These are phyloP conservation scores for Chrysoporthe deuterocubensis DNA, from an alignment of 2,329 filamentous ascomycete species.

Conservation along the genomic window DNA sequence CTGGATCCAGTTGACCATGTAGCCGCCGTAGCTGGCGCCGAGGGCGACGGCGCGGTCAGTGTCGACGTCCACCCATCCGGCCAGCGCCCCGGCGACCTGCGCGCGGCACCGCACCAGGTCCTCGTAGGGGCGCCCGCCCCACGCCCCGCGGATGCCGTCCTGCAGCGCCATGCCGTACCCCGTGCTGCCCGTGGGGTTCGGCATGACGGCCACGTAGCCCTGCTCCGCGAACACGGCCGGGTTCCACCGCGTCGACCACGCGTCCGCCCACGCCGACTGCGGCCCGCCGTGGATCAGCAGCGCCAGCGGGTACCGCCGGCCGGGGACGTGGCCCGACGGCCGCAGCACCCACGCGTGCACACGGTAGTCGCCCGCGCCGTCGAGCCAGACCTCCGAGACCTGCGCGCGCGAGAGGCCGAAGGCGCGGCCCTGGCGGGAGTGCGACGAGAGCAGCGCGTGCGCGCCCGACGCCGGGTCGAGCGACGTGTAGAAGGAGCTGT, in stretches of 20 bases:
- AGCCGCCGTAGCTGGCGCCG: slow-evolving; percentile 76
- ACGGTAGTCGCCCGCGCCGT: slow-evolving; percentile 64
- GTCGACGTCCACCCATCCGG: slow-evolving; percentile 70
- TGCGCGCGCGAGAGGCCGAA: slow-evolving; percentile 69
- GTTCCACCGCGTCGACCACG: slow-evolving; percentile 86
- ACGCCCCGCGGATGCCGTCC: slow-evolving; percentile 77
- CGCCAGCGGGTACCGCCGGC: slow-evolving; percentile 77
- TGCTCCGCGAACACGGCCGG: slow-evolving; percentile 85
- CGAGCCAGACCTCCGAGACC: slow-evolving; percentile 70
- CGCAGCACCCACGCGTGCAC: slow-evolving; percentile 74
- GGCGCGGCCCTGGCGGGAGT: slow-evolving; percentile 65
- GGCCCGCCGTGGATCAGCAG: slow-evolving; percentile 85
- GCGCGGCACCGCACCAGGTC: slow-evolving; percentile 82
- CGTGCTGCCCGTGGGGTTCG: slow-evolving; percentile 83
- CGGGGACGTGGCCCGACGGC: slow-evolving; percentile 68
- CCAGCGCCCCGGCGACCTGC: slow-evolving; percentile 70
- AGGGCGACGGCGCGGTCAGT: slow-evolving; percentile 71
- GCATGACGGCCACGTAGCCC: slow-evolving; percentile 80
- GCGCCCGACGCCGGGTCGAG: slow-evolving; percentile 51
- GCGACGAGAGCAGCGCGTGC: slow-evolving; percentile 60
- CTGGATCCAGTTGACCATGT: slow-evolving; percentile 91
- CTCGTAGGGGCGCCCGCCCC: slow-evolving; percentile 84
- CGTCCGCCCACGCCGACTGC: slow-evolving; percentile 74
- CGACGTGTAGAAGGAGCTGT: slow-evolving; percentile 72
- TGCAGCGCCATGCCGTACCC: slow-evolving; percentile 80